Percentiles rank a stretch among this genome's conserved stretches.
Evolutionary conservation across 108 stramenopile genomes (phyloP).

Genomic region (Cyclotella distinguenda): DNA sequence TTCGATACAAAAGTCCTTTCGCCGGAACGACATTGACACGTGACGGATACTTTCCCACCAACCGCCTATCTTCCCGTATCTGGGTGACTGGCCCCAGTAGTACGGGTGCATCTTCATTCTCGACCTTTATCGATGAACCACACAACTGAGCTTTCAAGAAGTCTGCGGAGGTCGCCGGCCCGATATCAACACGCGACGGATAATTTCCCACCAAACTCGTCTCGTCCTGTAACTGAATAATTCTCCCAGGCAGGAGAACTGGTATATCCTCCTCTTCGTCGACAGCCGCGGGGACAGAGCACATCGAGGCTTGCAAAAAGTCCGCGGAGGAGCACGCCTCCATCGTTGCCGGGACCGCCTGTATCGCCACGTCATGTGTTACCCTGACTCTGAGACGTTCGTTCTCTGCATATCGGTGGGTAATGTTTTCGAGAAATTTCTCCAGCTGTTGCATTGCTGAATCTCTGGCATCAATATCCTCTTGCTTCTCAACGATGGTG

Average conservation of each 20-base stretch:
- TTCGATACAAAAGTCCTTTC: conserved; percentile 1
- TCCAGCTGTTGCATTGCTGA: conserved; percentile 26
- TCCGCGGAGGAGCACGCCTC: conserved; percentile 28
- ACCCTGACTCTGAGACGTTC: conserved; percentile 35
- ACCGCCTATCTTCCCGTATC: conserved; percentile 19
- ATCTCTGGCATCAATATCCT: conserved; percentile 27
- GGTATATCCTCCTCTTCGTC: conserved; percentile 1
- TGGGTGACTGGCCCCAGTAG: conserved; percentile 39
- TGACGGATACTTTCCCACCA: neutral
- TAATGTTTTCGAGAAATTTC: conserved; percentile 32
- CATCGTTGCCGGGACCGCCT: conserved; percentile 20
- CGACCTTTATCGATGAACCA: too few relatives aligned
- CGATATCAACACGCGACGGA: conserved; percentile 1
- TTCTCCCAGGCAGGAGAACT: conserved; percentile 40
- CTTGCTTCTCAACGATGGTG: conserved; percentile 9
- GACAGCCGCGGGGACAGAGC: neutral
- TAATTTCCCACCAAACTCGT: conserved; percentile 17
- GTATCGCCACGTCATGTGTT: conserved; percentile 19
- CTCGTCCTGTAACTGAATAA: conserved; percentile 23
- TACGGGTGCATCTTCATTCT: conserved; percentile 1
- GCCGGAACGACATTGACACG: conserved; percentile 3
- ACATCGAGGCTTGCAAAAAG: conserved; percentile 22
- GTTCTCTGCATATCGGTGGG: conserved; percentile 40
- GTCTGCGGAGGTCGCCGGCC: conserved; percentile 4
- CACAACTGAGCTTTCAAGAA: conserved; percentile 23